Conservation (phyloP, 768 basidiomycete genomes). For the Russula sp. region DNA sequence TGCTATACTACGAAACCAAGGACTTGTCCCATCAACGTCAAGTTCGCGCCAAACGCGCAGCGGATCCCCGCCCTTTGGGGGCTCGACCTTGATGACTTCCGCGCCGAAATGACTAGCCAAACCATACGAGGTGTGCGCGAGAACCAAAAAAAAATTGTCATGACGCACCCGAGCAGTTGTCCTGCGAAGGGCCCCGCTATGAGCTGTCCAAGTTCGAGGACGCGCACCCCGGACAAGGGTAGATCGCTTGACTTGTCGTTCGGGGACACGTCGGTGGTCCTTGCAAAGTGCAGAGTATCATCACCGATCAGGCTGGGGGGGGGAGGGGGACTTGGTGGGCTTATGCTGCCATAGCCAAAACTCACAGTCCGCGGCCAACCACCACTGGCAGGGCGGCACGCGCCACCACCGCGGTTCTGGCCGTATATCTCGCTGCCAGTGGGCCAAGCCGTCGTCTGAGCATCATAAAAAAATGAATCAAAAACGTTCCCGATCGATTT, state of each 20-base stretch:
- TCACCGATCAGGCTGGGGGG: background rate
- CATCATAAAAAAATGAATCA: background rate
- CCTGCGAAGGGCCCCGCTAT: conserved; percentile 70
- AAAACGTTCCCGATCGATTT: background rate
- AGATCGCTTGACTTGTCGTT: background rate
- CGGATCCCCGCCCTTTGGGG: conserved; percentile 56
- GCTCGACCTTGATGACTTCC: conserved; percentile 66
- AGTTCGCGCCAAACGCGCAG: conserved; percentile 65
- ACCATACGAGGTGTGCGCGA: background rate
- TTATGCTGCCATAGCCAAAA: background rate
- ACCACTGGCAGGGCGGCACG: too few species aligned
- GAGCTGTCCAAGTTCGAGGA: conserved; percentile 62
- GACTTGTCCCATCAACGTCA: conserved; percentile 62
- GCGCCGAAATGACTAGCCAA: conserved; percentile 32
- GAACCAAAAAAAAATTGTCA: background rate
- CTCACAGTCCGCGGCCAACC: background rate
- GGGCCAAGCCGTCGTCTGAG: background rate
- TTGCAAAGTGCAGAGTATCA: background rate
- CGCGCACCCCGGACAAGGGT: conserved; percentile 46
- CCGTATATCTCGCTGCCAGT: background rate
- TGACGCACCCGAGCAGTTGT: conserved; percentile 55
- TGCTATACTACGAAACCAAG: conserved; percentile 66
- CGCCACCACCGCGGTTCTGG: background rate
- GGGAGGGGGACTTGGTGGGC: background rate
- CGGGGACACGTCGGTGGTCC: background rate